These are phyloP conservation scores for Salix caprea DNA, from an alignment of 345 rosid species.

Conservation along the genomic window DNA sequence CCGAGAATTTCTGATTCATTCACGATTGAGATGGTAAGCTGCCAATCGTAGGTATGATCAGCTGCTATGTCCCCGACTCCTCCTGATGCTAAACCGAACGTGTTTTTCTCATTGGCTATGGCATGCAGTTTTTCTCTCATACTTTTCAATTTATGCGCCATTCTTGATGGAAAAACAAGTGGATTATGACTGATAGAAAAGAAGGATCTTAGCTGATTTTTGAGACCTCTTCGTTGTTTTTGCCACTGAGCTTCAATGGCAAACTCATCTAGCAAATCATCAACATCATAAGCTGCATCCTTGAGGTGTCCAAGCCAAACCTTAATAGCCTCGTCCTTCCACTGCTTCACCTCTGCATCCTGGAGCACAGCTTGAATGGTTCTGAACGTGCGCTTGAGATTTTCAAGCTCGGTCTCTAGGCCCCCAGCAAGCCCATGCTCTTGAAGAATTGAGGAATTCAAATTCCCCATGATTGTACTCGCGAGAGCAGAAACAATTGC, in stretches of 20 bases:
- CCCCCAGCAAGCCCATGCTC: neutral
- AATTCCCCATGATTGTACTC: neutral
- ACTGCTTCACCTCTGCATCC: constrained; percentile 16
- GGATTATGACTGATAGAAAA: neutral
- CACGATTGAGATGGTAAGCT: neutral
- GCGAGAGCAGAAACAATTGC: constrained; percentile 4
- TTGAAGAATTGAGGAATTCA: neutral
- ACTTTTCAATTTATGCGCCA: neutral
- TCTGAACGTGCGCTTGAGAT: neutral
- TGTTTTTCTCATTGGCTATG: neutral
- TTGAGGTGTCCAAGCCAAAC: constrained; percentile 4
- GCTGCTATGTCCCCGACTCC: no score
- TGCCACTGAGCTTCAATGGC: neutral
- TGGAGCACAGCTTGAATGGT: constrained; percentile 9
- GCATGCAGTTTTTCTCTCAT: constrained; percentile 1
- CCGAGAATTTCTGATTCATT: constrained; percentile 2
- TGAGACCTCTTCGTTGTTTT: neutral
- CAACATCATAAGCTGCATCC: constrained; percentile 4
- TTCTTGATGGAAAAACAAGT: neutral
- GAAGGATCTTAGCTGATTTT: neutral
- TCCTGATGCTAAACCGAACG: neutral
- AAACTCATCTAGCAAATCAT: constrained; percentile 7
- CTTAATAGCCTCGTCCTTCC: neutral
- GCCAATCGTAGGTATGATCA: neutral
- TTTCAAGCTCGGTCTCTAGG: neutral